Evolutionary conservation across 257 asterid species (phyloP).

Genomic region (Nicotiana benthamiana): DNA sequence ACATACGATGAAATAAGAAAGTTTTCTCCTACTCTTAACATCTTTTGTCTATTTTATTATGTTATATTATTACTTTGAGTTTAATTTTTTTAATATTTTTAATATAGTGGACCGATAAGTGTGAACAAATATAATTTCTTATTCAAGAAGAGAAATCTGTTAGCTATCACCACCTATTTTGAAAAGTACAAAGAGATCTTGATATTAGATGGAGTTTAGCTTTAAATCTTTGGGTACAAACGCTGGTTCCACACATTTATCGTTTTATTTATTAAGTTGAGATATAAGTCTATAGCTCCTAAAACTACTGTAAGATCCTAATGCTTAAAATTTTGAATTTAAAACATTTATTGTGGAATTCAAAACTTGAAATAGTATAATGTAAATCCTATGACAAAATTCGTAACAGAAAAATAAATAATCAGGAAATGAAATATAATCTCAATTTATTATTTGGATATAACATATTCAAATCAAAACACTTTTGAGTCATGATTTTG

Average conservation of each 20-base stretch:
- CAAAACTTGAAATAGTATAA: not conserved
- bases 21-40: too few species aligned
- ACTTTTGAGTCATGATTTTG: not conserved
- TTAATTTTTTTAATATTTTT: too few species aligned
- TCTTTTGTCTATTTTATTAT: too few species aligned
- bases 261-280: too few species aligned
- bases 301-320: not conserved
- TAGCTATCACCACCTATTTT: not conserved
- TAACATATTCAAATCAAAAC: not conserved
- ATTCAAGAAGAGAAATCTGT: not conserved
- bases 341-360: not conserved
- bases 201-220: not conserved
- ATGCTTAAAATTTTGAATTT: not conserved
- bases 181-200: not conserved
- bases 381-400: not conserved
- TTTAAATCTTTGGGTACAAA: too few species aligned
- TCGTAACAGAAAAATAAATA: not conserved
- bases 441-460: not conserved
- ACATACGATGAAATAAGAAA: too few species aligned
- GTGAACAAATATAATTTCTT: not conserved
- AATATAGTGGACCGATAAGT: too few species aligned
- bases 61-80: too few species aligned
- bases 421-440: not conserved
- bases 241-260: too few species aligned
- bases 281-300: not conserved